phyloP scores from a whole-genome alignment of 2,329 filamentous ascomycete genomes.

The Trichophyton simii region DNA sequence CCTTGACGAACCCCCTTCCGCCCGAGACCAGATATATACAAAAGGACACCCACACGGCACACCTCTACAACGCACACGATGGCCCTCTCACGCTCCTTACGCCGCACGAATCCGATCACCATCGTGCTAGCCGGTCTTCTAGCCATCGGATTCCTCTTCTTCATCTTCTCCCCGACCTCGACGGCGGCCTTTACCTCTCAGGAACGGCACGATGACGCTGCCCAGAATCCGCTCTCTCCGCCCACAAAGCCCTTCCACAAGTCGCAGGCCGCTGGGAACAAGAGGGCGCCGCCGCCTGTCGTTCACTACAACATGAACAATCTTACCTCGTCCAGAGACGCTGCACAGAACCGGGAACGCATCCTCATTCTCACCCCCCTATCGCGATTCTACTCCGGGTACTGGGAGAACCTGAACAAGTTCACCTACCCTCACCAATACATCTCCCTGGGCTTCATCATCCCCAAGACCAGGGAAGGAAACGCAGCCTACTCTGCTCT shows the following conservation, averaged over 20 bases:
- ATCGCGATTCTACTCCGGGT: constrained; percentile 81
- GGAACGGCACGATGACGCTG: constrained; percentile 44
- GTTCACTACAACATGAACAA: constrained; percentile 92
- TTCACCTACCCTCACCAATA: constrained; percentile 85
- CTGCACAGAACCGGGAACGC: constrained; percentile 67
- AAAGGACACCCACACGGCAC: too few relatives aligned
- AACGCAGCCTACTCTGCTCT: constrained; percentile 72
- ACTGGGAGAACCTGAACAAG: constrained; percentile 85
- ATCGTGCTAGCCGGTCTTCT: constrained; percentile 59
- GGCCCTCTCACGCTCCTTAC: constrained; percentile 54
- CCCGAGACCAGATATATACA: background rate
- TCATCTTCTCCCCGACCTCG: constrained; percentile 46
- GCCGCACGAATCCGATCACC: constrained; percentile 67
- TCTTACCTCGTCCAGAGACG: constrained; percentile 67
- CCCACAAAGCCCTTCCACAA: constrained; percentile 65
- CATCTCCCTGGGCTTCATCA: constrained; percentile 89
- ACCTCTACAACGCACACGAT: constrained; percentile 25
- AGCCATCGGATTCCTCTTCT: constrained; percentile 58
- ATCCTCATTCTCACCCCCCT: constrained; percentile 88
- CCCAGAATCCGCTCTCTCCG: constrained; percentile 58
- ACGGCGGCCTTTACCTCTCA: constrained; percentile 38
- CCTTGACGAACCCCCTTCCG: background rate
- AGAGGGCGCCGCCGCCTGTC: constrained; percentile 61
- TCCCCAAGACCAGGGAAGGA: constrained; percentile 85
- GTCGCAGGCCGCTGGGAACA: constrained; percentile 39